phyloP scores from a whole-genome alignment of 805 yeast genomes.

The Candida rishiriensis region DNA sequence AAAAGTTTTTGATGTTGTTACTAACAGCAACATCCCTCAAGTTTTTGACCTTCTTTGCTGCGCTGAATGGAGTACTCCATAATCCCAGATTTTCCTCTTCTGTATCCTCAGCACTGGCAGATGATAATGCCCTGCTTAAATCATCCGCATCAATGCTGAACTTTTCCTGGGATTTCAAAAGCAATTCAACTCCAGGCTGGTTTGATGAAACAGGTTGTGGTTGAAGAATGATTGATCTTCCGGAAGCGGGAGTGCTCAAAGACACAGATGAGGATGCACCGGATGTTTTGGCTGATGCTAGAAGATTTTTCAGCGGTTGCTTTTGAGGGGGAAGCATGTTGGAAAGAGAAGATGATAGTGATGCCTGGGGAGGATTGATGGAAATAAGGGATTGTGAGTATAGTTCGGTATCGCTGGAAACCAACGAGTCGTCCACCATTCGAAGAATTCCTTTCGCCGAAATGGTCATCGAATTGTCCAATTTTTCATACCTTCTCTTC shows the following conservation, averaged over 20 bases:
- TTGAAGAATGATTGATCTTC: not conserved
- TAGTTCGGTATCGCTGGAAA: slow-evolving; percentile 32
- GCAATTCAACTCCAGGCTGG: not conserved
- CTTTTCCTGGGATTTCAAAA: slow-evolving; percentile 7
- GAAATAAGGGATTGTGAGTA: slow-evolving; percentile 20
- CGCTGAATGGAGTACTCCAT: slow-evolving; percentile 5
- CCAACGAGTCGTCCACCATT: slow-evolving; percentile 36
- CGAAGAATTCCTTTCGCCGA: slow-evolving; percentile 33
- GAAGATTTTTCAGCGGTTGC: not conserved
- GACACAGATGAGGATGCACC: not conserved
- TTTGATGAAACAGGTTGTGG: not conserved
- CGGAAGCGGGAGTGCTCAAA: not conserved
- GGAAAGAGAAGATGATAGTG: not conserved
- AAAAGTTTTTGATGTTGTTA: not conserved
- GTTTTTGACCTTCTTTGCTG: not conserved
- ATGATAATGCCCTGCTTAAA: slow-evolving; percentile 22
- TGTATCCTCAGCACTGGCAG: slow-evolving; percentile 4
- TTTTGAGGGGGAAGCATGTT: not conserved
- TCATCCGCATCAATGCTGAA: slow-evolving; percentile 30
- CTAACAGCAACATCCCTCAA: not conserved
- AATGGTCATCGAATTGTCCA: slow-evolving; percentile 34
- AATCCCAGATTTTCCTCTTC: slow-evolving; percentile 7
- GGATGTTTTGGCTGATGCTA: not conserved
- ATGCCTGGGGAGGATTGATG: not conserved
- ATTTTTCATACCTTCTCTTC: slow-evolving; percentile 25